Base-by-base conservation (phyloP, 192 early-diverging fungal species). In the Backusella parvicylindrica region DNA sequence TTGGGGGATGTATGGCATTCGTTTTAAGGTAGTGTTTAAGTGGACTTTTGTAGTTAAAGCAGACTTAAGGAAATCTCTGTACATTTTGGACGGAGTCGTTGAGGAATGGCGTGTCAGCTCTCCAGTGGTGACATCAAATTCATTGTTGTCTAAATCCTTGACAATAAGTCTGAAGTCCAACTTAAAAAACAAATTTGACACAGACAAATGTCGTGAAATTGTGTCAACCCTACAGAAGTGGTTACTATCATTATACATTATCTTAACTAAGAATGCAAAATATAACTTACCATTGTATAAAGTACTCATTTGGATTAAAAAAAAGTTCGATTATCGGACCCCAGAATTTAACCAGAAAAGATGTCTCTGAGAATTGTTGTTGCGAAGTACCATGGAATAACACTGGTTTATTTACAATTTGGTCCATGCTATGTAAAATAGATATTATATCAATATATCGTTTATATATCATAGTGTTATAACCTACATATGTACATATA, bases 341-440 rank as follows among this genome's bases (percentile, higher is more conserved):
- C 47, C 47, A 68, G 38, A 68, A 68, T 68, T 68, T 68, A 43
- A 68, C 67, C 23, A 68, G n/a, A 38, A 68, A 43, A 23, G 67
- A 68, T n/a, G 23, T 68, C 21, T 68, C 67, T 11, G 67, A 68
- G 37, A 68, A 68, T 41, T 43, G 67, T 5, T 68, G 28, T 68
- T 1, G 67, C 41, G 67, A 68, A 41, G 67, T 15, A 30, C 8
- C 0, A 43, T 68, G 67, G 41, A 68, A 68, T 41, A 68, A 68
- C 15, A 68, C 41, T 23, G 23, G 6, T 23, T 68, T 68, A 38
- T 41, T 68, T 15, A 68, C 41, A 50, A 23, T 21, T 50, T 23
- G 49, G 8, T 21, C 5, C n/a, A 50, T 5, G 49, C 18, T 50
- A 50, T 50, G n/a, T 50, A 23, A 12, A 0, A 1, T 43, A 1